Conservation (phyloP, 306 rosid species). For the Pterocarpus macrocarpus region DNA sequence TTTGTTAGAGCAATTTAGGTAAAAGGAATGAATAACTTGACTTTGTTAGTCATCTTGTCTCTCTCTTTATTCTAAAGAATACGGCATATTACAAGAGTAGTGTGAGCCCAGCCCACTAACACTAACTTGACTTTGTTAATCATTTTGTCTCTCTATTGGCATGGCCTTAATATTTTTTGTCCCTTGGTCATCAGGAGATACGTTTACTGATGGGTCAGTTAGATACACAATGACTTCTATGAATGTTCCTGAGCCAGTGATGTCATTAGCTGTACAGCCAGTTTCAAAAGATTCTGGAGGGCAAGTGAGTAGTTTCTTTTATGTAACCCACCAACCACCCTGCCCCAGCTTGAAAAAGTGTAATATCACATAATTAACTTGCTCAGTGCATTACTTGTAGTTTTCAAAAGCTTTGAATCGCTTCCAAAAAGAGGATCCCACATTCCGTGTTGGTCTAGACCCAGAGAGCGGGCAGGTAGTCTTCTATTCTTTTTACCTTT, state of each 20-base stretch:
- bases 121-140: too few relatives aligned
- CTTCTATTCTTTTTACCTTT: slow-evolving; percentile 1
- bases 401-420: slow-evolving; percentile 98
- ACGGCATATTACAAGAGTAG: too few relatives aligned
- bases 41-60: too few relatives aligned
- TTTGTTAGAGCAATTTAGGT: too few relatives aligned
- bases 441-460: slow-evolving; percentile 98
- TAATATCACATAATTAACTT: slow-evolving; percentile 24
- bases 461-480: slow-evolving; percentile 98
- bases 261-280: slow-evolving; percentile 98
- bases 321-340: slow-evolving; percentile 20
- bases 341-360: background rate
- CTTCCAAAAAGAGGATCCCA: slow-evolving; percentile 97
- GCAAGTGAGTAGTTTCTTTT: slow-evolving; percentile 72
- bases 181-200: slow-evolving; percentile 78
- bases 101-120: too few relatives aligned
- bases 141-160: background rate
- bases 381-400: slow-evolving; percentile 52
- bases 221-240: slow-evolving; percentile 97
- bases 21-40: too few relatives aligned
- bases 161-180: background rate
- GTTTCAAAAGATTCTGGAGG: slow-evolving; percentile 99
- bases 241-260: slow-evolving; percentile 99
- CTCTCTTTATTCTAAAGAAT: too few relatives aligned
- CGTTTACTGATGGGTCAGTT: slow-evolving; percentile 93